Conservation (phyloP, 148 eudicot genomes). For the Bassia scoparia region DNA sequence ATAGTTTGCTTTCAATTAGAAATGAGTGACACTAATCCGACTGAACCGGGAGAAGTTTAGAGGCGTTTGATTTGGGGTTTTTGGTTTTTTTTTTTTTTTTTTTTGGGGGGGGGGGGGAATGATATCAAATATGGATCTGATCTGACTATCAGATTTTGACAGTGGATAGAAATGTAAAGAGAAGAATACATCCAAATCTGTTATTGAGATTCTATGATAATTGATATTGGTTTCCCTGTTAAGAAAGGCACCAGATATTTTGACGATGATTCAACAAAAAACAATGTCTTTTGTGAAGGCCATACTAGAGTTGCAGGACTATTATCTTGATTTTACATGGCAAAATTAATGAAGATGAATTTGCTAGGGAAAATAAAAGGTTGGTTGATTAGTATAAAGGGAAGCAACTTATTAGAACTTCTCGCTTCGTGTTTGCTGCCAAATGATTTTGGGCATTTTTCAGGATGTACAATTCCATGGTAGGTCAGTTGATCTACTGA, state of each 20-base stretch:
- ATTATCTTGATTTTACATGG: too few species aligned
- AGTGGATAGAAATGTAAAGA: slow-evolving; percentile 7
- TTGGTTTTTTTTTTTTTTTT: too few species aligned
- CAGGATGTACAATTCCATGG: background rate
- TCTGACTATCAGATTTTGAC: background rate
- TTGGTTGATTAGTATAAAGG: too few species aligned
- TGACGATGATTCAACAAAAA: background rate
- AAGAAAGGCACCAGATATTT: background rate
- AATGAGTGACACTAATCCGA: background rate
- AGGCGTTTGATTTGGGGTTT: too few species aligned
- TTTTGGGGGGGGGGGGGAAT: too few species aligned
- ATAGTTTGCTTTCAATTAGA: slow-evolving; percentile 4
- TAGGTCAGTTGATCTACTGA: too few species aligned
- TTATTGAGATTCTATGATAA: background rate
- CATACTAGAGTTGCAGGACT: background rate
- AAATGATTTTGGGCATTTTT: background rate
- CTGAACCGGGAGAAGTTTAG: background rate
- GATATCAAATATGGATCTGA: too few species aligned
- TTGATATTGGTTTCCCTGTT: background rate
- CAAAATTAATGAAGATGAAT: too few species aligned
- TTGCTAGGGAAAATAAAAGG: too few species aligned
- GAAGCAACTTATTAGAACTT: background rate
- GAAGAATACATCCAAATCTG: background rate
- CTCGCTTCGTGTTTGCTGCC: background rate
- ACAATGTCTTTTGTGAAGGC: background rate